Evolutionary conservation across 2,329 filamentous ascomycete species (phyloP).

Genomic region (Emmonsiellopsis sp.): DNA sequence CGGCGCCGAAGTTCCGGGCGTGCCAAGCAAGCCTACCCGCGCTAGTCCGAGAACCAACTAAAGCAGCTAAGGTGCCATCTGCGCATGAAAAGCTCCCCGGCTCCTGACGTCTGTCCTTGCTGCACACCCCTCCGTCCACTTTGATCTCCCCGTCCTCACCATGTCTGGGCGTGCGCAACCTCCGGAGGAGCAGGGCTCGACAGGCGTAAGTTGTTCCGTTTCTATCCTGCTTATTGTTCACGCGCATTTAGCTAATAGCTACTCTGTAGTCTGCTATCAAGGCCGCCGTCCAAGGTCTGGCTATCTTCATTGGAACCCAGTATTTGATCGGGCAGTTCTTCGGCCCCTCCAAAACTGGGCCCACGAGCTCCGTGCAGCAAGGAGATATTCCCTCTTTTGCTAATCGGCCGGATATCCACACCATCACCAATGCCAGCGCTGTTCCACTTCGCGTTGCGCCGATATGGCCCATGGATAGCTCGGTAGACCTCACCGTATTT

Average conservation of each 20-base stretch:
- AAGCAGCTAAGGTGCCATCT: too few relatives aligned
- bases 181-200: slow-evolving; percentile 20
- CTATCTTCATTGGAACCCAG: slow-evolving; percentile 52
- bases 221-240: slow-evolving; percentile 1
- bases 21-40: too few relatives aligned
- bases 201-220: slow-evolving; percentile 16
- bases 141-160: background rate
- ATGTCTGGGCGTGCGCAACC: slow-evolving; percentile 17
- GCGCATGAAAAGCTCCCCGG: too few relatives aligned
- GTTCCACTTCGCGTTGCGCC: slow-evolving; percentile 68
- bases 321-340: slow-evolving; percentile 50
- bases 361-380: slow-evolving; percentile 18
- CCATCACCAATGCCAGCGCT: slow-evolving; percentile 52
- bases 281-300: slow-evolving; percentile 45
- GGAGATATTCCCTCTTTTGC: slow-evolving; percentile 52
- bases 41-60: too few relatives aligned
- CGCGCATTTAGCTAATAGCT: slow-evolving; percentile 14
- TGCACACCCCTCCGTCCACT: background rate
- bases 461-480: slow-evolving; percentile 74
- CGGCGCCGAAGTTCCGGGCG: too few relatives aligned
- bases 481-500: slow-evolving; percentile 76
- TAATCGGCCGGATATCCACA: slow-evolving; percentile 48
- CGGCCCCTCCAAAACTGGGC: slow-evolving; percentile 22
- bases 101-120: background rate
- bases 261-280: slow-evolving; percentile 31